phyloP scores from a whole-genome alignment of 2,329 filamentous ascomycete species.

The Microdochium nivale region DNA sequence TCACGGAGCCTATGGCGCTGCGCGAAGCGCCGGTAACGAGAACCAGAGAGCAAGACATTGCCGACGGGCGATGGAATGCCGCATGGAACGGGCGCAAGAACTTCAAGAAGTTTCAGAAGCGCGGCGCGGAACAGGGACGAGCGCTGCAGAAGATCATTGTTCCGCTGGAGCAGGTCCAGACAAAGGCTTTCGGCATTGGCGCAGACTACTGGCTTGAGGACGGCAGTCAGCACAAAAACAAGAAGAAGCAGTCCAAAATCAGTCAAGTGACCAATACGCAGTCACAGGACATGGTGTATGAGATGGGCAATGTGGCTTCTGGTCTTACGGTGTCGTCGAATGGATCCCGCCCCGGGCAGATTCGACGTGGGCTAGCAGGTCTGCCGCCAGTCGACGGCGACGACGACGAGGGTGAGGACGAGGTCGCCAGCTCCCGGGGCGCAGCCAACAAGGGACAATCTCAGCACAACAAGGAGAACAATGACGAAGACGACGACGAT shows the following conservation, averaged over 20 bases:
- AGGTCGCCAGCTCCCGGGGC: conserved; percentile 3
- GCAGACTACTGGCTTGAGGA: conserved; percentile 69
- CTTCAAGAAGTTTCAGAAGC: conserved; percentile 77
- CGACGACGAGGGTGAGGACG: conserved; percentile 13
- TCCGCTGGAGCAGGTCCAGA: conserved; percentile 59
- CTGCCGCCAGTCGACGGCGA: conserved; percentile 14
- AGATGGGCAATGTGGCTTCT: background rate
- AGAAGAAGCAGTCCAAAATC: conserved; percentile 7
- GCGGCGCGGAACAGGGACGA: conserved; percentile 39
- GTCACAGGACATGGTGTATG: background rate
- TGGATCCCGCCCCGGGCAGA: background rate
- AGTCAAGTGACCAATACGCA: conserved; percentile 7
- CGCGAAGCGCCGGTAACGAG: conserved; percentile 25
- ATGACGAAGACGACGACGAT: conserved; percentile 15
- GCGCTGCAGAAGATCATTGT: conserved; percentile 52
- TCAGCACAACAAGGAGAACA: background rate
- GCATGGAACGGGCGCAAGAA: conserved; percentile 93
- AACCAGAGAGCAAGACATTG: conserved; percentile 40
- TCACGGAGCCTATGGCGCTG: conserved; percentile 70
- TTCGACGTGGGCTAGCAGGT: conserved; percentile 1
- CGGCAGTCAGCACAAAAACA: conserved; percentile 20
- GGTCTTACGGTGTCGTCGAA: background rate
- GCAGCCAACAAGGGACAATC: background rate
- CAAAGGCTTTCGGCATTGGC: conserved; percentile 64
- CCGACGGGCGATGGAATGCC: conserved; percentile 65